phyloP scores from a whole-genome alignment of 129 eudicot genomes.

The Pseudognaphalium luteoalbum region DNA sequence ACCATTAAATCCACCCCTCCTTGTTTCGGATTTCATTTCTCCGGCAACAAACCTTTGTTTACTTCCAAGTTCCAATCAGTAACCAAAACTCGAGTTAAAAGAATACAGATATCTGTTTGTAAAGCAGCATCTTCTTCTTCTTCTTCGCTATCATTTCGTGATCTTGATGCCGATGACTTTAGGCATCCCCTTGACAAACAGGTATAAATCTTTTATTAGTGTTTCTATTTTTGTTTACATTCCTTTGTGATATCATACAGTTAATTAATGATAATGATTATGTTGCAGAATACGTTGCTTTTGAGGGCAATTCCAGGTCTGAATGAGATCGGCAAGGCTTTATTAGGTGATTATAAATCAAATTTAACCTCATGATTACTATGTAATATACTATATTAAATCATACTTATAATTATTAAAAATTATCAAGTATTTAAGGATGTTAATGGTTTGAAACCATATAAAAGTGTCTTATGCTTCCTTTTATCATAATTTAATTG shows the following conservation, averaged over 20 bases:
- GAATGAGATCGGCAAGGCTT: constrained; percentile 77
- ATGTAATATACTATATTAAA: no score
- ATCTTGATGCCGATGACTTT: constrained; percentile 93
- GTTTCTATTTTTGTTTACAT: background rate
- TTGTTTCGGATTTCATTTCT: constrained; percentile 24
- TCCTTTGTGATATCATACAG: background rate
- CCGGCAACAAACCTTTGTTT: constrained; percentile 25
- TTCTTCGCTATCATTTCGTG: constrained; percentile 50
- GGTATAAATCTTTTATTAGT: constrained; percentile 26
- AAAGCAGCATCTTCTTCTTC: constrained; percentile 28
- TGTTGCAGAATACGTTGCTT: constrained; percentile 77
- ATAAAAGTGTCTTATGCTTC: background rate
- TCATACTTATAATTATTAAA: no score
- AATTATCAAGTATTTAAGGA: no score
- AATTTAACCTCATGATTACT: background rate
- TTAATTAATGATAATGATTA: background rate
- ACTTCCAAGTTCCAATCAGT: constrained; percentile 36
- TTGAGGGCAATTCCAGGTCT: constrained; percentile 94
- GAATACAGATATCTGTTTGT: constrained; percentile 39
- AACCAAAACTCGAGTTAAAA: constrained; percentile 24
- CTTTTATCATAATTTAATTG: background rate
- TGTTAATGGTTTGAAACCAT: no score
- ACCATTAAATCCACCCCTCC: constrained; percentile 24
- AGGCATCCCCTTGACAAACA: constrained; percentile 97
- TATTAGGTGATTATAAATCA: constrained; percentile 49